A percentile compares a stretch with the other conserved stretches of the same genome.
Evolutionary conservation across 345 rosid species (phyloP).

Genomic region (Corymbia maculata): DNA sequence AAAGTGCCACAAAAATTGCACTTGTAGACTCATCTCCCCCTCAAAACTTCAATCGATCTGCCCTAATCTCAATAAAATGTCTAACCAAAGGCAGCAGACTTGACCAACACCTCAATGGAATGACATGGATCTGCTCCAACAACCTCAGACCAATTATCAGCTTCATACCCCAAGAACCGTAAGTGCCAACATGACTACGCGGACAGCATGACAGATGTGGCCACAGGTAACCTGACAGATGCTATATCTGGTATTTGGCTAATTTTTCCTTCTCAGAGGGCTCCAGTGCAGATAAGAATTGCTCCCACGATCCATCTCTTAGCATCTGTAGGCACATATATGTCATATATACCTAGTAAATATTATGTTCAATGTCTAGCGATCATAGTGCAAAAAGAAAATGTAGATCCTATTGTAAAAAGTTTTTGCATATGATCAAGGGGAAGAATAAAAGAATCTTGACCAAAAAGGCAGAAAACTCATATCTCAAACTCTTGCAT

Average conservation of each 20-base stretch:
- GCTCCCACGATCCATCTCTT: slow-evolving; percentile 79
- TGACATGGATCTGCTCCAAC: not conserved
- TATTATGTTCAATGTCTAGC: not conserved
- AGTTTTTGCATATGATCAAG: too few relatives aligned
- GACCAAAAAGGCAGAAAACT: not conserved
- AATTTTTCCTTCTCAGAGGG: slow-evolving; percentile 82
- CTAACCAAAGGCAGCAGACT: not conserved
- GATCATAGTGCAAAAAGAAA: not conserved
- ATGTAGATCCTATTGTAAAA: not conserved
- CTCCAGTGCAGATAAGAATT: slow-evolving; percentile 76
- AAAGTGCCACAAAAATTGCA: not conserved
- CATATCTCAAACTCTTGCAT: not conserved
- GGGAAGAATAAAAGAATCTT: not conserved
- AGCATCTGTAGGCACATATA: slow-evolving; percentile 54
- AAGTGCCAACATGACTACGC: not conserved
- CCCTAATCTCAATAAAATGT: not conserved
- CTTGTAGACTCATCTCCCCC: not conserved
- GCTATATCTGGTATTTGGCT: slow-evolving; percentile 65
- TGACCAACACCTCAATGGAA: not conserved
- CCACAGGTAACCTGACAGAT: not conserved
- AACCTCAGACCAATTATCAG: not conserved
- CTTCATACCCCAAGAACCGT: not conserved
- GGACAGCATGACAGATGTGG: not conserved
- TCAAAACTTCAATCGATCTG: not conserved
- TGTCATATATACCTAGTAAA: not conserved